Percentiles rank a stretch among this genome's conserved stretches.
Evolutionary conservation across 2,329 filamentous ascomycete species (phyloP).

Genomic region (Neonectria neomacrospora): DNA sequence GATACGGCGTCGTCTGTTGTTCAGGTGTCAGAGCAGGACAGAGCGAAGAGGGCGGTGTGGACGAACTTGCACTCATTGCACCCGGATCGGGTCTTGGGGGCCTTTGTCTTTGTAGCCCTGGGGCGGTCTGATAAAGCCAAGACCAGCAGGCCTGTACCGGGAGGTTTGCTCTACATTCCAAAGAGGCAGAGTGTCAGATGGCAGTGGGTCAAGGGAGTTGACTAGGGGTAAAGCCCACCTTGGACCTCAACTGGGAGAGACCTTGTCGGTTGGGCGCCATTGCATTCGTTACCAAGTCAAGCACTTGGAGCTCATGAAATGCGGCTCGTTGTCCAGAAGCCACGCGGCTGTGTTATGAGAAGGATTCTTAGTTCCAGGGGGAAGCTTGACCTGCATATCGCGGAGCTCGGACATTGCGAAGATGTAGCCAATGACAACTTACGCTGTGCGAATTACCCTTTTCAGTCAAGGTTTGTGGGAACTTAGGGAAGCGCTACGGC

Average conservation of each 20-base stretch:
- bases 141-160: slow-evolving; percentile 27
- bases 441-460: slow-evolving; percentile 30
- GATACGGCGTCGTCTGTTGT: slow-evolving; percentile 37
- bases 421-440: slow-evolving; percentile 18
- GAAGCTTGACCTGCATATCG: background rate
- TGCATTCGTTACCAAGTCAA: background rate
- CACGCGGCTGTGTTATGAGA: background rate
- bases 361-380: background rate
- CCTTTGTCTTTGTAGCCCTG: slow-evolving; percentile 28
- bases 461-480: slow-evolving; percentile 10
- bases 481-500: background rate
- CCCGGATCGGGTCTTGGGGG: slow-evolving; percentile 36
- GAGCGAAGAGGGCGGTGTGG: background rate
- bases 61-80: slow-evolving; percentile 41
- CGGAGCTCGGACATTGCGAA: background rate
- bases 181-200: background rate
- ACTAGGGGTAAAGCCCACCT: slow-evolving; percentile 10
- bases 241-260: slow-evolving; percentile 7
- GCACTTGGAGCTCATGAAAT: no score
- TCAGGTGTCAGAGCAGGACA: background rate
- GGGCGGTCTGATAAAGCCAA: slow-evolving; percentile 18
- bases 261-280: slow-evolving; percentile 2
- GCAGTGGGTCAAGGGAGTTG: no score
- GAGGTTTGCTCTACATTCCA: slow-evolving; percentile 19
- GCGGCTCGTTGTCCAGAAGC: background rate